Percentiles rank a stretch among this genome's conserved stretches.
Conservation (phyloP, 73 alveolate genomes). For the Paramecium pentaurelia region DNA sequence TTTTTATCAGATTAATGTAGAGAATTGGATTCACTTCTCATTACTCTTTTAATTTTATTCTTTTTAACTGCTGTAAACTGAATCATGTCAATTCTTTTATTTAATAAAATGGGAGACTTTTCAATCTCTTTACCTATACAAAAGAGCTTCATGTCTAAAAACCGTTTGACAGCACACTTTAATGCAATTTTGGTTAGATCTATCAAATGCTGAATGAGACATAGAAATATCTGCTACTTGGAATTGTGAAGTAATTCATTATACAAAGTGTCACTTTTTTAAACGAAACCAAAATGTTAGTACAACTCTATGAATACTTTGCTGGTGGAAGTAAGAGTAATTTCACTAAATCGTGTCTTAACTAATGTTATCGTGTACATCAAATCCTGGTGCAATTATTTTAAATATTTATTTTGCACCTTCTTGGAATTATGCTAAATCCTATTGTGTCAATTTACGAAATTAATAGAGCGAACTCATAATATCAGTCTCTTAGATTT, state of each 20-base stretch:
- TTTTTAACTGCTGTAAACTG: not conserved
- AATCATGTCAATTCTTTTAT: not conserved
- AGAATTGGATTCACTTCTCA: constrained; percentile 7
- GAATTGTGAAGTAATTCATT: constrained; percentile 15
- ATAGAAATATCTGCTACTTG: constrained; percentile 29
- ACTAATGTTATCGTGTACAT: not conserved
- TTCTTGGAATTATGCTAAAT: not conserved
- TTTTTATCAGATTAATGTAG: not conserved
- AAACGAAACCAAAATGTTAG: not conserved
- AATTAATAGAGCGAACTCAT: constrained; percentile 1
- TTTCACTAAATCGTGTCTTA: not conserved
- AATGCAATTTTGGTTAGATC: constrained; percentile 41
- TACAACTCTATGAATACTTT: constrained; percentile 37
- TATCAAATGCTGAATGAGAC: not conserved
- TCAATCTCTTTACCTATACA: constrained; percentile 38
- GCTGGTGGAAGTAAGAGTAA: constrained; percentile 25
- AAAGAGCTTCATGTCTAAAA: constrained; percentile 29
- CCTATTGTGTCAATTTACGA: not conserved
- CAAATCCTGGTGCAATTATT: constrained; percentile 49
- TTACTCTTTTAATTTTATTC: not conserved
- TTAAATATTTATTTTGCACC: not conserved
- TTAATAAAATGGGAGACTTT: constrained; percentile 35
- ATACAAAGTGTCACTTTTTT: not conserved
- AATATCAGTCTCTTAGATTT: not conserved
- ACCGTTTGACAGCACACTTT: constrained; percentile 10